Base-by-base conservation (phyloP, 352 stramenopile species). In the Globisporangium emineosum region DNA sequence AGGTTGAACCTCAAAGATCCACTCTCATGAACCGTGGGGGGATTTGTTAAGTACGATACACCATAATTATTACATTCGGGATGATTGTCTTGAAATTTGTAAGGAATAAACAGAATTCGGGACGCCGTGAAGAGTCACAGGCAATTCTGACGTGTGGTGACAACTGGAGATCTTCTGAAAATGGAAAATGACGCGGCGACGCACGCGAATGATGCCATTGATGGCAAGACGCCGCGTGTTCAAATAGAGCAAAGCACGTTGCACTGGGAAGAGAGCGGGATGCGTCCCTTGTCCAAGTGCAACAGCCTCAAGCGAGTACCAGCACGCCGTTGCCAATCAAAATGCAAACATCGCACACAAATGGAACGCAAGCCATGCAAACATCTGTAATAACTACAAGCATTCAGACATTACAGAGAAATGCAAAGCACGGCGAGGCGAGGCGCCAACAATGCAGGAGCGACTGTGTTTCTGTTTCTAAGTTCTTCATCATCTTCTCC, bases 61-160 rank as follows among this genome's bases (percentile, higher is more conserved):
- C n/a, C n/a, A n/a, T n/a, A n/a, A n/a, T 32, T 32, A 32, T 5
- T 2, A 32, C 2, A 32, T 6, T 32, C 29, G 40, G 40, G 50
- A 57, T 25, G n/a, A 45, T 54, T 60, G 12, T 15, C 25, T 60
- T 40, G 60, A 5, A 3, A 8, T 60, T 66, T 66, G 60, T 55
- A 66, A n/a, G 32, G 9, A 1, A 6, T 0, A 7, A 30, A 17
- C 21, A n/a, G 5, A 9, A 32, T 55, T 55, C 42, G 57, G 57
- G 42, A 62, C 57, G 32, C 17, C 3, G 19, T 62, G 57, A 62
- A 62, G 57, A 54, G 57, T n/a, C 42, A 19, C 50, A 45, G 19
- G 21, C 21, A 37, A 66, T 60, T 66, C 60, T 17, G 60, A 66
- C 60, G 60, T 66, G 60, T 23, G 32, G 7, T 23, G 17, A 21